A percentile compares a stretch with the other conserved stretches of the same genome.
Conservation (phyloP, 306 rosid genomes). For the Vachellia collinsii region DNA sequence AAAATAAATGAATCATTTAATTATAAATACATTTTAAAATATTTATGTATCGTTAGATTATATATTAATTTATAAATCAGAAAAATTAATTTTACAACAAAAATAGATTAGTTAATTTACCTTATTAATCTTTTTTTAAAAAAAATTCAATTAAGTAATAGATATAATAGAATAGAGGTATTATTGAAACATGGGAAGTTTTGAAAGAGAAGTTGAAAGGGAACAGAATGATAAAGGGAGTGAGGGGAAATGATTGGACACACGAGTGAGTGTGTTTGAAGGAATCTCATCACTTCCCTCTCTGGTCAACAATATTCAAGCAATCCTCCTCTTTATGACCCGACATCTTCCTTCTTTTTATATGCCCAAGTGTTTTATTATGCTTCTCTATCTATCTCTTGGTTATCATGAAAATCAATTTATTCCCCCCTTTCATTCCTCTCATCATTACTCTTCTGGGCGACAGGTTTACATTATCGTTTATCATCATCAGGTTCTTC, state of each 20-base stretch:
- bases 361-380: conserved; percentile 20
- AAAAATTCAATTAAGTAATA: no score
- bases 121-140: no score
- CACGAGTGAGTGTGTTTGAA: conserved; percentile 51
- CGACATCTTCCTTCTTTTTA: conserved; percentile 29
- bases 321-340: conserved; percentile 35
- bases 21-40: no score
- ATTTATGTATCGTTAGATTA: no score
- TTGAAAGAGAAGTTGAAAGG: conserved; percentile 16
- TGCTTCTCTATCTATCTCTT: neutral
- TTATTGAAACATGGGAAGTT: conserved; percentile 23
- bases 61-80: no score
- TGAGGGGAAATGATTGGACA: conserved; percentile 47
- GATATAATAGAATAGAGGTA: no score
- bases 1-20: no score
- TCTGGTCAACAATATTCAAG: conserved; percentile 38
- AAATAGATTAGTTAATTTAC: no score
- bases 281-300: conserved; percentile 29
- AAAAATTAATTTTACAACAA: no score
- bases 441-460: conserved; percentile 27
- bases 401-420: conserved; percentile 28
- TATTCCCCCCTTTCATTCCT: conserved; percentile 35
- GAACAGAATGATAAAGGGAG: conserved; percentile 40
- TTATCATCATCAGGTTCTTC: conserved; percentile 30
- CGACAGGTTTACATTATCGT: conserved; percentile 27